Evolutionary conservation across 108 stramenopile species (phyloP).

Genomic region (Stephanodiscus triporus): DNA sequence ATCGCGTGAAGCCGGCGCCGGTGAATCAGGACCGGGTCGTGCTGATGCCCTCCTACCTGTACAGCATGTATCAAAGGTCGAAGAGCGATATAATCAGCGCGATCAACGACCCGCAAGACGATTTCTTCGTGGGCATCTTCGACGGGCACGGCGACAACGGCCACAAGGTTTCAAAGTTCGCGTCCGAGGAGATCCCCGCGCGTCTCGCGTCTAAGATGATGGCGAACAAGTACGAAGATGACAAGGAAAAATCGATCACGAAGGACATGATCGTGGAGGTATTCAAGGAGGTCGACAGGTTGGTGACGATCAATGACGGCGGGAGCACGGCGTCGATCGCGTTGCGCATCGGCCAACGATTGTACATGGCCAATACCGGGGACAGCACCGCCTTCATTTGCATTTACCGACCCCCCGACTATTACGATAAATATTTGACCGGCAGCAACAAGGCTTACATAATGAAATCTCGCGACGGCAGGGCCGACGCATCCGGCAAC

Average conservation of each 20-base stretch:
- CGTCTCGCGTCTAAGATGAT: constrained; percentile 47
- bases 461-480: neutral
- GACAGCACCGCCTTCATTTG: constrained; percentile 73
- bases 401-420: constrained; percentile 23
- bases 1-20: constrained; percentile 8
- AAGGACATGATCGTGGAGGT: constrained; percentile 42
- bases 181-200: constrained; percentile 50
- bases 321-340: constrained; percentile 67
- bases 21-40: constrained; percentile 75
- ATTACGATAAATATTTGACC: neutral
- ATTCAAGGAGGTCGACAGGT: constrained; percentile 59
- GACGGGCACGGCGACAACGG: constrained; percentile 77
- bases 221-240: neutral
- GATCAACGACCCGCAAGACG: constrained; percentile 18
- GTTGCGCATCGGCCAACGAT: constrained; percentile 49
- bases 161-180: constrained; percentile 53
- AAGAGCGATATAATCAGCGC: constrained; percentile 2
- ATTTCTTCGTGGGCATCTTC: constrained; percentile 66
- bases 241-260: constrained; percentile 1
- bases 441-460: constrained; percentile 11
- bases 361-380: constrained; percentile 75
- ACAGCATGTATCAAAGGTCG: neutral
- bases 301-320: constrained; percentile 39
- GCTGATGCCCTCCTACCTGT: constrained; percentile 52
- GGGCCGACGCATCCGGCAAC: neutral